These are phyloP conservation scores for Neurospora africana DNA, from an alignment of 495 filamentous ascomycete genomes.

Conservation along the genomic window DNA sequence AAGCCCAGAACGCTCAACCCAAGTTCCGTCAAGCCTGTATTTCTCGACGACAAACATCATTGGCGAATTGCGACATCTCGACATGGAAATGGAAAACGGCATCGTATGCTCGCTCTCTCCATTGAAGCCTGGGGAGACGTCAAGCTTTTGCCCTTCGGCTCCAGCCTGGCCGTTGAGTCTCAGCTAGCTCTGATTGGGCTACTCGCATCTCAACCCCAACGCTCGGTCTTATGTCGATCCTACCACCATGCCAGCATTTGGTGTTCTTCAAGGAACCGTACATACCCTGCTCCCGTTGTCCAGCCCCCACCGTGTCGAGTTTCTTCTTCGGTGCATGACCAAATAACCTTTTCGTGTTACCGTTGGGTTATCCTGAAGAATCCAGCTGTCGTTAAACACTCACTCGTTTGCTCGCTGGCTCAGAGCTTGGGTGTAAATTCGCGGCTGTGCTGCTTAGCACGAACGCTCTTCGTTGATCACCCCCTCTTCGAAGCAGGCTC, in stretches of 20 bases:
- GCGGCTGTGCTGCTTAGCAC: not conserved
- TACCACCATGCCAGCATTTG: not conserved
- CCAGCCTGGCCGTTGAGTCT: not conserved
- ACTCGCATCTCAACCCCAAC: not conserved
- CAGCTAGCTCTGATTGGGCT: not conserved
- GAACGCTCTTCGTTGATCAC: not conserved
- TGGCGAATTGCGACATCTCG: not conserved
- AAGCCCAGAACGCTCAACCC: too few species aligned
- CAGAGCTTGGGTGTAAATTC: not conserved
- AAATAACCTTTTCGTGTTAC: not conserved
- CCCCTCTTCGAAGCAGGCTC: not conserved
- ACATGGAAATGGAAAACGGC: not conserved
- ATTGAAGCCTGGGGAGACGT: not conserved
- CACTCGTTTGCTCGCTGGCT: not conserved
- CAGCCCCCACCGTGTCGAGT: not conserved
- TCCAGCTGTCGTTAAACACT: not conserved
- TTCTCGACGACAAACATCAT: too few species aligned
- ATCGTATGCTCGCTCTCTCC: not conserved
- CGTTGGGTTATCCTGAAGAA: not conserved
- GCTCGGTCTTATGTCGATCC: not conserved
- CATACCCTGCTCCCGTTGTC: not conserved
- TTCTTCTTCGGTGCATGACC: not conserved
- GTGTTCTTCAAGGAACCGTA: not conserved
- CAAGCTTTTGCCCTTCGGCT: not conserved
- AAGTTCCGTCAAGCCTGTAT: too few species aligned